Base-by-base conservation (phyloP, 352 stramenopile species). In the Halophytophthora polymorphica region DNA sequence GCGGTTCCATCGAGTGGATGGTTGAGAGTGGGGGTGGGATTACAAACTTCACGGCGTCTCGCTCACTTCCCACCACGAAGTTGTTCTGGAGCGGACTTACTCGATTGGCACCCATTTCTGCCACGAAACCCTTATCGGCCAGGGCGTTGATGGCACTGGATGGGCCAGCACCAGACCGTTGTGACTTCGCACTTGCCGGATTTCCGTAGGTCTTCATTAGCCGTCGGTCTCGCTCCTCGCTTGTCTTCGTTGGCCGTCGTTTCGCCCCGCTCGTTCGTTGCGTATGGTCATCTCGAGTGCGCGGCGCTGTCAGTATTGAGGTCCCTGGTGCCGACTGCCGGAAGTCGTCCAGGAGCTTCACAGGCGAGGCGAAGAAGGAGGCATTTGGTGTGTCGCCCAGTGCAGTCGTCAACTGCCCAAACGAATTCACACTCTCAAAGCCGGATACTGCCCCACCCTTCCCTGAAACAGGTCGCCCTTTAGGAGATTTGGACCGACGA, bases 141-240 rank as follows among this genome's bases (percentile, higher is more conserved):
- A 44, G n/a, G 1, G 56, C 33, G 11, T 22, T 54, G 25, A 62
- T 40, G 25, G 35, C 38, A 53, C 52, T 50, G 21, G 56, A 56
- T n/a, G 58, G 49, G 25, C 25, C 25, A 49, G 53, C 46, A 34
- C 40, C 35, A 23, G 50, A 35, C 57, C 60, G 39, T 15, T 72
- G 34, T 15, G 48, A 39, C 36, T 66, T 58, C 13, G 39, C 49
- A 37, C 65, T 18, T 43, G 50, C 25, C 54, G 54, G 58, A 36
- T 45, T 69, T 21, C 75, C 76, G 46, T 87, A 87, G 14, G 72
- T 87, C 56, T 75, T 71, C 36, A 77, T 36, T 12, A 87, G 34
- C 18, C 73, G 34, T 3, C 59, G 64, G 33, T 87, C 68, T n/a
- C 76, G 70, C 50, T 79, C 64, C 39, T 64, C 70, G 10, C 42